These are phyloP conservation scores for Yamadazyma olivae DNA, from an alignment of 805 yeast genomes.

Conservation along the genomic window DNA sequence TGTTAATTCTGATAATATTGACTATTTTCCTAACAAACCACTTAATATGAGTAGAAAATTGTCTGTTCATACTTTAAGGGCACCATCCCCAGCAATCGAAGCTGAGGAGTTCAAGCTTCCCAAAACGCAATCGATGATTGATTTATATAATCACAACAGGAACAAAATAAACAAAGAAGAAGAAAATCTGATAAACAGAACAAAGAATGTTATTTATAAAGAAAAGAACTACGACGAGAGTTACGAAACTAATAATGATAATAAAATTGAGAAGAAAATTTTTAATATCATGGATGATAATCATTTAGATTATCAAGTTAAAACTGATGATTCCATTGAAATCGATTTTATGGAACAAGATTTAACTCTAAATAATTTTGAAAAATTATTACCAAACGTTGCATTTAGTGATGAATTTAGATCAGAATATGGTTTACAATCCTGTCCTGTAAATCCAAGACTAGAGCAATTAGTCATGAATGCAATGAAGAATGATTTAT, in stretches of 20 bases:
- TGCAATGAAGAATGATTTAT: slow-evolving; percentile 53
- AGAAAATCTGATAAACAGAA: slow-evolving; percentile 15
- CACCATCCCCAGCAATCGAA: slow-evolving; percentile 37
- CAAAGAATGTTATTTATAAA: slow-evolving; percentile 21
- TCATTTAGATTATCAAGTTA: background rate
- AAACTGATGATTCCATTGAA: slow-evolving; percentile 8
- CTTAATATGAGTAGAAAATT: slow-evolving; percentile 10
- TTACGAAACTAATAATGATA: slow-evolving; percentile 9
- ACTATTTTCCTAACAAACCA: slow-evolving; percentile 6
- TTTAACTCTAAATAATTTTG: slow-evolving; percentile 9
- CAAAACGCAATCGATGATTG: slow-evolving; percentile 36
- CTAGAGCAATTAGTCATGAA: slow-evolving; percentile 46
- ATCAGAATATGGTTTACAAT: slow-evolving; percentile 52
- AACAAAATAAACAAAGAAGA: slow-evolving; percentile 7
- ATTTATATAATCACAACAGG: slow-evolving; percentile 15
- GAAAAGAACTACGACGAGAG: slow-evolving; percentile 9
- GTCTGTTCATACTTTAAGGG: slow-evolving; percentile 28
- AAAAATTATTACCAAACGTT: slow-evolving; percentile 28
- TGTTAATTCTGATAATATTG: slow-evolving; percentile 10
- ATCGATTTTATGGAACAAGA: background rate
- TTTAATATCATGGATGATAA: slow-evolving; percentile 20
- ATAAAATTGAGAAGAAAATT: slow-evolving; percentile 21
- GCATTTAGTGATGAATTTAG: slow-evolving; percentile 50
- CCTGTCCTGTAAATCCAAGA: slow-evolving; percentile 50
- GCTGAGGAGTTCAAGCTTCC: slow-evolving; percentile 22